These are phyloP conservation scores for Chlamydomonas schloesseri DNA, from an alignment of 139 green algal species.

Conservation along the genomic window DNA sequence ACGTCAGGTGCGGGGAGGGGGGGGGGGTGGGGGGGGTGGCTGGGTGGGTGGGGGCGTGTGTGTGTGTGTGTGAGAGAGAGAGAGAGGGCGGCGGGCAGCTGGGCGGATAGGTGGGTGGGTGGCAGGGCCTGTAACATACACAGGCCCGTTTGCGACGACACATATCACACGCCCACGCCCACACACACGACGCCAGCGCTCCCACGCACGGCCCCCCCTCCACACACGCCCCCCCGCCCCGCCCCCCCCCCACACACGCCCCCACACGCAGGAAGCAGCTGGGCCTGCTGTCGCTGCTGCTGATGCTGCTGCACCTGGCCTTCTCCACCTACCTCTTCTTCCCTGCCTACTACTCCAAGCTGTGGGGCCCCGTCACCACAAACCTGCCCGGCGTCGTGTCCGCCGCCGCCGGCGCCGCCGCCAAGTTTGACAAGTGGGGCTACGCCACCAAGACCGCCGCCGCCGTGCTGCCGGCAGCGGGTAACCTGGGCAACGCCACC, in stretches of 20 bases:
- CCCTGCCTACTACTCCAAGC: slow-evolving; percentile 47
- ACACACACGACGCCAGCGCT: no score
- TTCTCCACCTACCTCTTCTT: slow-evolving; percentile 47
- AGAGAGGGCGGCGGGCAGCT: no score
- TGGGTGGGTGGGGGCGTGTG: no score
- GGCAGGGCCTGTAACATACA: no score
- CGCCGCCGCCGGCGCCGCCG: neutral
- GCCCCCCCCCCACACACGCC: neutral
- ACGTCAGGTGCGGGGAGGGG: neutral
- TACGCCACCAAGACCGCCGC: no score
- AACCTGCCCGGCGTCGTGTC: no score
- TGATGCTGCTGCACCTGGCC: slow-evolving; percentile 6
- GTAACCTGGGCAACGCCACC: neutral
- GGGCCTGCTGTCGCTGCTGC: slow-evolving; percentile 21
- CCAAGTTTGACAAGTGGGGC: slow-evolving; percentile 25
- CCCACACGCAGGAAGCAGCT: slow-evolving; percentile 46
- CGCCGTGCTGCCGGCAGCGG: no score
- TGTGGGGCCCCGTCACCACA: slow-evolving; percentile 6
- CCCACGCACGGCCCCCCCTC: neutral
- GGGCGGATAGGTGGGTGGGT: no score
- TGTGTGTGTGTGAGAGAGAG: no score
- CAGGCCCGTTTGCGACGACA: no score
- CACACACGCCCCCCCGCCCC: neutral
- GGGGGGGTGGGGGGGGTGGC: no score
- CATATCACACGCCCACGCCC: no score